phyloP scores from a whole-genome alignment of 257 asterid genomes.

The Forsythia suspensa region DNA sequence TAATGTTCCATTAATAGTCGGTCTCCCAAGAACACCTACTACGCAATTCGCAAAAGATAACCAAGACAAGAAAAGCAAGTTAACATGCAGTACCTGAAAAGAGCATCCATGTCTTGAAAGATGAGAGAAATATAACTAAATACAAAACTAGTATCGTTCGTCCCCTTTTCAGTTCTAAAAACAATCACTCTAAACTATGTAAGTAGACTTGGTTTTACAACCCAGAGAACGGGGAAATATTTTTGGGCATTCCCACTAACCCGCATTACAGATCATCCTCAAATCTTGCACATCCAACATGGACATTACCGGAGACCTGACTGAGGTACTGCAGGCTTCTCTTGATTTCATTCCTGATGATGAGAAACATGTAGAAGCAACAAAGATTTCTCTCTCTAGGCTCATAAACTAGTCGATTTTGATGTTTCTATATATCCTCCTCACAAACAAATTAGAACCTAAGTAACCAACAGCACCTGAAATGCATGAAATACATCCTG shows the following conservation, averaged over 20 bases:
- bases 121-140: slow-evolving; percentile 26
- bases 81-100: background rate
- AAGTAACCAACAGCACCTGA: slow-evolving; percentile 95
- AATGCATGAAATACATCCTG: slow-evolving; percentile 1
- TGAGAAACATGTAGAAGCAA: background rate
- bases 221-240: slow-evolving; percentile 28
- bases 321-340: background rate
- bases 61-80: background rate
- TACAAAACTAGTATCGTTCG: slow-evolving; percentile 14
- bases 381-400: background rate
- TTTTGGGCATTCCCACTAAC: slow-evolving; percentile 26
- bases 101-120: background rate
- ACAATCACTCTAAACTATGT: slow-evolving; percentile 32
- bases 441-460: slow-evolving; percentile 88
- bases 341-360: background rate
- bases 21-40: background rate
- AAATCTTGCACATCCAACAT: slow-evolving; percentile 15
- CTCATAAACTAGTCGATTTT: slow-evolving; percentile 62
- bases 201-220: slow-evolving; percentile 30
- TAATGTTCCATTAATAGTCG: background rate
- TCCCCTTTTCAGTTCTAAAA: slow-evolving; percentile 21
- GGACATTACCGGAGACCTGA: background rate
- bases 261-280: slow-evolving; percentile 31
- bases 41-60: background rate
- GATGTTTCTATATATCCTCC: slow-evolving; percentile 96